A percentile compares a stretch with the other conserved stretches of the same genome.
These are phyloP conservation scores for Curvularia sp. DNA, from an alignment of 2,329 filamentous ascomycete genomes.

Conservation along the genomic window DNA sequence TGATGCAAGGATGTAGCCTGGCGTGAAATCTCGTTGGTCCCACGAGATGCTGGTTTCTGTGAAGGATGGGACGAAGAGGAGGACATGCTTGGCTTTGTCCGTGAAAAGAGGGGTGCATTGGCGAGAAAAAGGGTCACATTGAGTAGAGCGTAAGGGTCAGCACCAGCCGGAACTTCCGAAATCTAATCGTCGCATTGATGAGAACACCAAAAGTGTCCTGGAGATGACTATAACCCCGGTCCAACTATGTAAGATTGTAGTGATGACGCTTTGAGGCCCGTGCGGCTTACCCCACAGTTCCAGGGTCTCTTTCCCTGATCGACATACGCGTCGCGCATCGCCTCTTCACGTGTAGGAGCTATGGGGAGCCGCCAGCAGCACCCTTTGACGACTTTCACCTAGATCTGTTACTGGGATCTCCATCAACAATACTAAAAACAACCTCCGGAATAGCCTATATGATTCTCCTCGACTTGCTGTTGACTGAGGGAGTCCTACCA, in stretches of 20 bases:
- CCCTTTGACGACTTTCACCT: background rate
- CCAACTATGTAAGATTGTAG: background rate
- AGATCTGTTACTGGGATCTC: background rate
- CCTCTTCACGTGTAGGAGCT: background rate
- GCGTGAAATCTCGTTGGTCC: slow-evolving; percentile 30
- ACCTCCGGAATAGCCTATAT: too few species aligned
- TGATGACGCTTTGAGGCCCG: slow-evolving; percentile 21
- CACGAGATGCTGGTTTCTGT: slow-evolving; percentile 26
- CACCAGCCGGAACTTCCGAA: slow-evolving; percentile 9
- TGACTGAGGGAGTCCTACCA: background rate
- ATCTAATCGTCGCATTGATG: background rate
- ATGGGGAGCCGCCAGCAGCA: background rate
- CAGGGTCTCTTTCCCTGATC: slow-evolving; percentile 4
- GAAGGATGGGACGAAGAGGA: slow-evolving; percentile 22
- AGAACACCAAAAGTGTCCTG: background rate
- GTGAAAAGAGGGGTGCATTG: slow-evolving; percentile 1
- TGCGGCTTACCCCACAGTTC: slow-evolving; percentile 22
- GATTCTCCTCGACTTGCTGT: background rate
- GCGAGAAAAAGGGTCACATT: slow-evolving; percentile 7
- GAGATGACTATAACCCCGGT: background rate
- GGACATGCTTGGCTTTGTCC: slow-evolving; percentile 21
- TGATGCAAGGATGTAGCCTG: slow-evolving; percentile 34
- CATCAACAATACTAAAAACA: too few species aligned
- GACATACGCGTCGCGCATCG: background rate
- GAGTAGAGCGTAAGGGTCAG: background rate